A percentile compares a stretch with the other conserved stretches of the same genome.
phyloP scores from a whole-genome alignment of 176 grass and related monocot species.

The Miscanthus lutarioriparius region DNA sequence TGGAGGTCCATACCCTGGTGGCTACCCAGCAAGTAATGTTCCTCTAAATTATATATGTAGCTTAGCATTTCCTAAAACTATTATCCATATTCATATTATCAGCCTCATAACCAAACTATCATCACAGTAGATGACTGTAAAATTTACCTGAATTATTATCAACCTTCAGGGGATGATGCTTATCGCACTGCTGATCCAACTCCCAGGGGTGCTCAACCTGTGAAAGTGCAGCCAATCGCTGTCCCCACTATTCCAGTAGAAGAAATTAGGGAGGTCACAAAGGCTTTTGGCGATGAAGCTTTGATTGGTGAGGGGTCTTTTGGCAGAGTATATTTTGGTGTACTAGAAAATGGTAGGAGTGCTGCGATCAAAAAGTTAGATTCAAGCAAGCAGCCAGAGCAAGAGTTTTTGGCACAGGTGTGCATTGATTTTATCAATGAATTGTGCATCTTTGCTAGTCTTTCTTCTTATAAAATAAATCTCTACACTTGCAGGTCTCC shows the following conservation, averaged over 20 bases:
- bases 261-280: constrained; percentile 72
- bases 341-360: constrained; percentile 65
- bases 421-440: background rate
- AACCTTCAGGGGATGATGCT: constrained; percentile 49
- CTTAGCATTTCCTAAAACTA: background rate
- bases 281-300: constrained; percentile 69
- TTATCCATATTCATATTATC: background rate
- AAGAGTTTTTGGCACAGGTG: constrained; percentile 77
- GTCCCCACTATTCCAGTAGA: constrained; percentile 62
- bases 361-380: constrained; percentile 75
- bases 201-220: constrained; percentile 56
- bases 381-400: constrained; percentile 79
- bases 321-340: constrained; percentile 75
- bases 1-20: constrained; percentile 33
- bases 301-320: constrained; percentile 82
- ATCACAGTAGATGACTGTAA: background rate
- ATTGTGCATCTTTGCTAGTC: constrained; percentile 12
- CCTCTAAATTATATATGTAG: constrained; percentile 1
- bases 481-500: constrained; percentile 37
- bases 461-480: constrained; percentile 1
- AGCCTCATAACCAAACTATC: background rate
- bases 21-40: constrained; percentile 39
- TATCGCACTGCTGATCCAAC: constrained; percentile 62
- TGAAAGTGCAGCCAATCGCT: constrained; percentile 69
- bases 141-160: background rate